Base-by-base conservation (phyloP, 495 filamentous ascomycete species). In the Amphirosellinia nigrospora region DNA sequence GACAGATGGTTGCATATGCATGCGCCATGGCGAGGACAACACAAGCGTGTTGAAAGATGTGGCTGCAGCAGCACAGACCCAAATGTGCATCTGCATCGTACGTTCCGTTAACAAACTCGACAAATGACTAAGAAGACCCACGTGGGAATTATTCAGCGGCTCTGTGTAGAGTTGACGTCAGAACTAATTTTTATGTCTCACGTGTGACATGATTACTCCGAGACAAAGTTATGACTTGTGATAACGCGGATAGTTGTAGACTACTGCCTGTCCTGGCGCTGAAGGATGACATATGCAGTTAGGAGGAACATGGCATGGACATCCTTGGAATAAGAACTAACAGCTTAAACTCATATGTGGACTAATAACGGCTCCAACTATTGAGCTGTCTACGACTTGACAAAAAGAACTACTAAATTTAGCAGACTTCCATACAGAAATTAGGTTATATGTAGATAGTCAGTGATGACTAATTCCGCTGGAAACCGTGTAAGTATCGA, bases 1-100 rank as follows among this genome's bases (percentile, higher is more conserved):
- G 21, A 41, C 15, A 26, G 39, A 6, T 19, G 63, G 63, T 53
- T 52, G 55, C 66, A 68, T 68, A 68, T 68, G 66, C 66, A 68
- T 68, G 66, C 66, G 32, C n/a, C 32, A 68, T 67, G 65, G 34
- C 53, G 53, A 59, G 38, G 38, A 34, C 38, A 32, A 23, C 39
- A 39, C 16, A 19, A 58, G 15, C 19, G 50, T 32, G 48, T n/a
- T n/a, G 62, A 52, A 16, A 11, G 26, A n/a, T 39, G 46, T 53
- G 62, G 63, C 63, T 65, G 63, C 46, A 65, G 45, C 41, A n/a
- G 34, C 63, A 48, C 41, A 41, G 63, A 41, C 63, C 34, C 28
- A 7, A 8, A 4, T n/a, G 36, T 41, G 56, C 58, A 61, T 61
- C 34, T 65, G 32, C 63, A 39, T 65, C 46, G 45, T 53, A 16